phyloP scores from a whole-genome alignment of 2,329 filamentous ascomycete species.

The Nannizziopsis arthrosporioides region DNA sequence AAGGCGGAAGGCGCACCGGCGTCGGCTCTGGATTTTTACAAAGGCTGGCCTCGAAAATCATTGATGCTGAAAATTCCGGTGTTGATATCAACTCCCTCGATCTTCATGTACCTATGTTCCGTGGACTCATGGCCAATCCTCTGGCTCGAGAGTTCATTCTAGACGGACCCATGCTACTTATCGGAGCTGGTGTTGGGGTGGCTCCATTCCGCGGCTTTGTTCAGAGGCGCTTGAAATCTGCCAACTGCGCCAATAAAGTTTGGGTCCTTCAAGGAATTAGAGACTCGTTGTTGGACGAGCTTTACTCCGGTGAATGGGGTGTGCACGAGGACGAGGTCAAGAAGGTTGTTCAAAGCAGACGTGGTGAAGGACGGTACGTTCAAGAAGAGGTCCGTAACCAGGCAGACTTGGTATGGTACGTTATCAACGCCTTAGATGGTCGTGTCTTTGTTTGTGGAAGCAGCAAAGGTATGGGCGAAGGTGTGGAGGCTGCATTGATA shows the following conservation, averaged over 20 bases:
- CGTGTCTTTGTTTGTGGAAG: constrained; percentile 94
- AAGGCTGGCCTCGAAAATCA: constrained; percentile 61
- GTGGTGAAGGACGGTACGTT: constrained; percentile 76
- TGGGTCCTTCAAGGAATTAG: constrained; percentile 91
- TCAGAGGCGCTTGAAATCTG: constrained; percentile 80
- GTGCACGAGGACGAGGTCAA: constrained; percentile 81
- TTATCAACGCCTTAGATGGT: constrained; percentile 91
- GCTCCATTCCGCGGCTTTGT: constrained; percentile 97
- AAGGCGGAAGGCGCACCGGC: constrained; percentile 59
- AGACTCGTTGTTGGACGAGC: constrained; percentile 88
- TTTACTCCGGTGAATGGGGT: constrained; percentile 94
- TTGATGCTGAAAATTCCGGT: constrained; percentile 54
- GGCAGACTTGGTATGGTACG: constrained; percentile 95
- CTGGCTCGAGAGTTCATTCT: constrained; percentile 82
- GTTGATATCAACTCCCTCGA: constrained; percentile 42
- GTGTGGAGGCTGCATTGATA: constrained; percentile 75
- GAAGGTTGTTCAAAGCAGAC: constrained; percentile 64
- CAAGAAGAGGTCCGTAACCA: constrained; percentile 89
- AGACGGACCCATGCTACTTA: constrained; percentile 93
- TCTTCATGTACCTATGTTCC: constrained; percentile 88
- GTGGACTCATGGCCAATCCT: constrained; percentile 93
- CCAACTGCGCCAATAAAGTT: constrained; percentile 94
- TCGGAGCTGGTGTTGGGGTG: constrained; percentile 91
- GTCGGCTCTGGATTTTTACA: constrained; percentile 91
- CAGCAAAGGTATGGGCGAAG: constrained; percentile 93